Evolutionary conservation across 2,329 filamentous ascomycete species (phyloP).

Genomic region (Alternaria sp.): DNA sequence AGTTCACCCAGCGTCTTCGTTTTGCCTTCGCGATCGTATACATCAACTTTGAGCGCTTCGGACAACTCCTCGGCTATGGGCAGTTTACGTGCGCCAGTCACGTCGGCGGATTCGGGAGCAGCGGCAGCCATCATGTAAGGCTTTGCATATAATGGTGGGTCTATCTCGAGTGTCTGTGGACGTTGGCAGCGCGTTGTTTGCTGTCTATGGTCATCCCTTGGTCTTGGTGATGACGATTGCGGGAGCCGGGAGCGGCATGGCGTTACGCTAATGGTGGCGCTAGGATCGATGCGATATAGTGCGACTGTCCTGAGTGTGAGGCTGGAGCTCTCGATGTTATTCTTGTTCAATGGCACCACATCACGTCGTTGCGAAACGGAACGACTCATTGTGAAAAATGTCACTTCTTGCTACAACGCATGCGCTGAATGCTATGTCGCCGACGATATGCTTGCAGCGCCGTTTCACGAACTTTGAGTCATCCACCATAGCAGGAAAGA

Average conservation of each 20-base stretch:
- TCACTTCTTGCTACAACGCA: background rate
- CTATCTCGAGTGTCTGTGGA: background rate
- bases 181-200: background rate
- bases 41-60: slow-evolving; percentile 19
- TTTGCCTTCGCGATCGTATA: slow-evolving; percentile 26
- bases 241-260: background rate
- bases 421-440: background rate
- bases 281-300: background rate
- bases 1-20: slow-evolving; percentile 20
- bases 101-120: background rate
- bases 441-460: background rate
- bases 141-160: background rate
- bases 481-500: background rate
- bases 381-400: background rate
- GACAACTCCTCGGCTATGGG: slow-evolving; percentile 18
- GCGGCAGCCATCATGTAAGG: background rate
- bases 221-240: background rate
- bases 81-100: background rate
- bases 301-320: no score
- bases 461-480: background rate
- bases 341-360: background rate
- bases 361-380: background rate
- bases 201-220: background rate
- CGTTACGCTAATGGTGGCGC: background rate
- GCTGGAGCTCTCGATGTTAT: background rate